Percentiles rank a stretch among this genome's conserved stretches.
Conservation (phyloP, 805 yeast genomes). For the Monosporozyma aquatica region DNA sequence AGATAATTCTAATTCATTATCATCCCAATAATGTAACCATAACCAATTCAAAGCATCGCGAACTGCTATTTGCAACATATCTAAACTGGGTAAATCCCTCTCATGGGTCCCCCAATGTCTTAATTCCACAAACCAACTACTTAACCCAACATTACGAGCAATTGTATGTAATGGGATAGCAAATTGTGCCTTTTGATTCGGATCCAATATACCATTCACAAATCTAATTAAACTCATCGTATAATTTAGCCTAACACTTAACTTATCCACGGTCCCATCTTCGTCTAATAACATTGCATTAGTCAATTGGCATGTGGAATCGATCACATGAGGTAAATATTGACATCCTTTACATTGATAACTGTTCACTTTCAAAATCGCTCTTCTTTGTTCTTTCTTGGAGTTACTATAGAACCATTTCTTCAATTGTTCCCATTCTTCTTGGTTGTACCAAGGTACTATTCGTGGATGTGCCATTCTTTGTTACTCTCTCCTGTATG, state of each 20-base stretch:
- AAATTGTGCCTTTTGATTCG: constrained; percentile 65
- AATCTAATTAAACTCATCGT: constrained; percentile 72
- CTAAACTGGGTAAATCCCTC: constrained; percentile 54
- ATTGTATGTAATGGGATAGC: constrained; percentile 73
- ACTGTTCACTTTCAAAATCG: constrained; percentile 44
- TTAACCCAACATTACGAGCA: constrained; percentile 61
- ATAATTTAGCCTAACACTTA: constrained; percentile 44
- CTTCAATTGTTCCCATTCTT: constrained; percentile 40
- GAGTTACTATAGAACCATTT: constrained; percentile 43
- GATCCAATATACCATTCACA: constrained; percentile 87
- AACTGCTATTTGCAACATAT: constrained; percentile 53
- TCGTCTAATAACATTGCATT: constrained; percentile 41
- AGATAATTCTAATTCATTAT: constrained; percentile 17
- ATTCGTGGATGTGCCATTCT: constrained; percentile 20
- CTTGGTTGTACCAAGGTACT: constrained; percentile 32
- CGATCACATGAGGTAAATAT: constrained; percentile 62
- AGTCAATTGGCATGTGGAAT: constrained; percentile 50
- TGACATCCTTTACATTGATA: constrained; percentile 46
- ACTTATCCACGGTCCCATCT: constrained; percentile 15
- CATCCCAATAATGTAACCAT: constrained; percentile 61
- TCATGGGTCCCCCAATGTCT: constrained; percentile 93
- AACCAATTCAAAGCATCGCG: constrained; percentile 68
- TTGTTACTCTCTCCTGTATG: too few species aligned
- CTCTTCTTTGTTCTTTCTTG: constrained; percentile 31
- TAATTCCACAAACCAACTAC: constrained; percentile 77